Evolutionary conservation across 768 basidiomycete species (phyloP), one percentile per base, ranked within the genome.

Genomic region (Roridomyces roridus): DNA sequence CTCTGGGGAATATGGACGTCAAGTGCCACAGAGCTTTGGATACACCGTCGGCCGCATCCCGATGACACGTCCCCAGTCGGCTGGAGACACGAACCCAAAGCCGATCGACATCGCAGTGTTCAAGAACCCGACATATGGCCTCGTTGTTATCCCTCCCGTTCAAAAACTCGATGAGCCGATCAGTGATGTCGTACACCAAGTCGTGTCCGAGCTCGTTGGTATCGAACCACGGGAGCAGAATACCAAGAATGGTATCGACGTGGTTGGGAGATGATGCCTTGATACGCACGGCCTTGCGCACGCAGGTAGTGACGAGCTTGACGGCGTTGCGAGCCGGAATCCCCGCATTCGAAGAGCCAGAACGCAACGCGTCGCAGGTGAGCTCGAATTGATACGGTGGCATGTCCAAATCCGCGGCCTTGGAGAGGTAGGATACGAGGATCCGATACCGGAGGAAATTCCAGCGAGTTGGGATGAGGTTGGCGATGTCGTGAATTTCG

Each of bases 201-300:
- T 58, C 52, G 3, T 20, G 0, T 5, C 46, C 45, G 4, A 51
- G 4, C 26, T 47, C 26, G 18, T 36, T 28, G 15, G 26, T 20
- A 44, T 63, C 53, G 28, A 59, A 55, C 53, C 52, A 63, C 8
- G 61, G 61, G 20, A 63, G 57, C 1, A 63, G 25, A 6, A 55
- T 59, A 20, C 49, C 53, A 17, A 63, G 35, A 34, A 63, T 54
- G 7, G 28, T 51, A 20, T 63, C 61, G 28, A 55, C 46, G 46
- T 63, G 61, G 14, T 37, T 59, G 18, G 55, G 41, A 6, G 26
- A 18, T 5, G 39, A 9, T n/a, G 3, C 11, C n/a, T 46, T 39
- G 10, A 7, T 35, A 15, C 50, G 39, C 5, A 50, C 49, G 9
- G 61, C 61, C 40, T 55, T 58, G 18, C 42, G 52, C 14, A 52